Evolutionary conservation across 164 flowering plant genomes (phyloP), one percentile per base, ranked within the genome.

Genomic region (Nymphaea colorata): DNA sequence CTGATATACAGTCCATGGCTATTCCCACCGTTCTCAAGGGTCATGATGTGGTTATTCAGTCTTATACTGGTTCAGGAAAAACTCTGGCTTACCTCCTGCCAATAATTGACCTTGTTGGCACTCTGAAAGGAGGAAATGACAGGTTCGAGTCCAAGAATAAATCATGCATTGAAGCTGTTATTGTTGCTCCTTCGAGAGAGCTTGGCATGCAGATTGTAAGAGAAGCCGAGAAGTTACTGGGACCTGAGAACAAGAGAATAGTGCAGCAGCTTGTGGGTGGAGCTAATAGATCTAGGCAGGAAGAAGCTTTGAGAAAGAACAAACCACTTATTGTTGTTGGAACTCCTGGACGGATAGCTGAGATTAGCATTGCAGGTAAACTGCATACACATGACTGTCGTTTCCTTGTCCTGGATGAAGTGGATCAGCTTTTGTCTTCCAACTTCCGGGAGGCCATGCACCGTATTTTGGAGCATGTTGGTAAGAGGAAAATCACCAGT

Each of bases 181-280:
- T 92, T 61, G 81, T 95, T 60, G 98, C 96, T 59, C 99, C 99
- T n/a, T 95, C 99, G 1, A 82, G 99, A 75, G 99, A 90, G 75
- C 79, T 91, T 62, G 99, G 87, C 0, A 94, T 94, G 98, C 99
- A 94, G 73, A 94, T 94, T 75, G 99, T 94, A 70, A 87, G 99
- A 76, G 99, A 91, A 81, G 73, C 85, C 64, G 99, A 94, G 79
- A 87, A 82, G 78, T 74, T 94, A 6, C 77, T 94, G 44, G 99
- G 99, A 62, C 85, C 96, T 61, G 75, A 25, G 42, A 73, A 87
- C 71, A 90, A 83, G 79, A 88, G 72, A 75, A 69, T 71, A 63
- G 99, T 94, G 63, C 98, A 94, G 77, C 99, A 94, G 72, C 94
- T 94, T 71, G 99, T 91, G 4, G 99, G 98, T 51, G 99, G 98